A percentile compares a stretch with the other conserved stretches of the same genome.
Evolutionary conservation across 2,329 filamentous ascomycete species (phyloP).

Genomic region (Talaromyces sp.): DNA sequence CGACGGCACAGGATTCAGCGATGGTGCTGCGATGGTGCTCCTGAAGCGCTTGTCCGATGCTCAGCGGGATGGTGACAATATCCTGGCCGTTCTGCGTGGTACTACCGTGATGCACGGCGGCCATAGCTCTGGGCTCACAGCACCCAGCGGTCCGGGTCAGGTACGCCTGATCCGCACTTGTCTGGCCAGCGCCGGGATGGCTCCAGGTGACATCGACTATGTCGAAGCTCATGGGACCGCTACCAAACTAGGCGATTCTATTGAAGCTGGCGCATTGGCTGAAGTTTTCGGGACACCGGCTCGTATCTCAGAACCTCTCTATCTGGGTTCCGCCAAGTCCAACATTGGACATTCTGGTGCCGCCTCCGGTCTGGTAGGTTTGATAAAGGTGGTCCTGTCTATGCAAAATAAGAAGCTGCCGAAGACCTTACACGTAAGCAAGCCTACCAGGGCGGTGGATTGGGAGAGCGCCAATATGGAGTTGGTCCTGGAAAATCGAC

Average conservation of each 20-base stretch:
- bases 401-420: not conserved
- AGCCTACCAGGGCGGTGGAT: no score
- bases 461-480: no score
- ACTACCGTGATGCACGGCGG: slow-evolving; percentile 21
- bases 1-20: slow-evolving; percentile 30
- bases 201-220: slow-evolving; percentile 4
- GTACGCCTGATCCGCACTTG: slow-evolving; percentile 1
- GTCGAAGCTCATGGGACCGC: slow-evolving; percentile 13
- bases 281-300: not conserved
- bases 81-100: slow-evolving; percentile 14
- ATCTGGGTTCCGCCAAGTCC: slow-evolving; percentile 19
- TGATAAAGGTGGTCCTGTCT: slow-evolving; percentile 22
- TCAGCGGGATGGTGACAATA: slow-evolving; percentile 15
- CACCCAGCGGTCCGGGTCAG: slow-evolving; percentile 45
- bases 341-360: slow-evolving; percentile 25
- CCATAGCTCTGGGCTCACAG: slow-evolving; percentile 49
- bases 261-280: slow-evolving; percentile 40
- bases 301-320: not conserved
- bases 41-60: slow-evolving; percentile 28
- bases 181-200: not conserved
- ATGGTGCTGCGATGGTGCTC: slow-evolving; percentile 25
- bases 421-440: no score
- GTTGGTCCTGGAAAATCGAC: no score
- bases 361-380: slow-evolving; percentile 13
- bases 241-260: slow-evolving; percentile 23